These are phyloP conservation scores for Isoetes engelmannii DNA, from an alignment of 83 land plant species.

Conservation along the genomic window DNA sequence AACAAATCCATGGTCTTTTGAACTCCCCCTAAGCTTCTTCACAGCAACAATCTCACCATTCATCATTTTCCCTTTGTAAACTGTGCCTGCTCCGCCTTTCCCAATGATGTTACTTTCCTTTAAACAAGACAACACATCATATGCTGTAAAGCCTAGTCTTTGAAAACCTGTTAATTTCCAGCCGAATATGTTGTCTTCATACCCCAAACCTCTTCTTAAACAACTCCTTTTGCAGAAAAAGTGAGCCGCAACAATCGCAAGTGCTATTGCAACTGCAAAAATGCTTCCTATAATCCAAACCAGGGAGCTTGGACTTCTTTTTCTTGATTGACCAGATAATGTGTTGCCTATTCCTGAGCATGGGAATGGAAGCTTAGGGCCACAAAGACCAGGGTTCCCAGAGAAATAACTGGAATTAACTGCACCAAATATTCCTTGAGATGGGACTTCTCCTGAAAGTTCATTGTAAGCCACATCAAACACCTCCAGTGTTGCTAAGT, in stretches of 20 bases:
- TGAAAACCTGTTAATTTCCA: slow-evolving; percentile 1
- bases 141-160: slow-evolving; percentile 9
- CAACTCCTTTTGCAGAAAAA: background rate
- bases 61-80: slow-evolving; percentile 10
- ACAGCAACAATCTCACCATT: slow-evolving; percentile 12
- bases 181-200: background rate
- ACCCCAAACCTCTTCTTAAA: background rate
- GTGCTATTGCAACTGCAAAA: background rate
- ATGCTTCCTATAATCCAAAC: background rate
- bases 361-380: background rate
- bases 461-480: slow-evolving; percentile 49
- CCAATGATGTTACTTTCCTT: slow-evolving; percentile 12
- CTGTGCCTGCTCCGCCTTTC: slow-evolving; percentile 6
- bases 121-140: slow-evolving; percentile 5
- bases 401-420: background rate
- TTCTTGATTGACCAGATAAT: background rate
- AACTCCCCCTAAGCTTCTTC: slow-evolving; percentile 3
- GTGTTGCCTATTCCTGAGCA: background rate
- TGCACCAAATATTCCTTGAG: slow-evolving; percentile 20
- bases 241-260: background rate
- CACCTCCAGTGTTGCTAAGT: slow-evolving; percentile 49
- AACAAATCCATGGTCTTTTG: background rate
- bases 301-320: background rate
- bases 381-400: slow-evolving; percentile 12
- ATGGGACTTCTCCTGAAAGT: slow-evolving; percentile 46